These are phyloP conservation scores for Backusella australiensis DNA, from an alignment of 192 early-diverging fungal genomes.

Conservation along the genomic window DNA sequence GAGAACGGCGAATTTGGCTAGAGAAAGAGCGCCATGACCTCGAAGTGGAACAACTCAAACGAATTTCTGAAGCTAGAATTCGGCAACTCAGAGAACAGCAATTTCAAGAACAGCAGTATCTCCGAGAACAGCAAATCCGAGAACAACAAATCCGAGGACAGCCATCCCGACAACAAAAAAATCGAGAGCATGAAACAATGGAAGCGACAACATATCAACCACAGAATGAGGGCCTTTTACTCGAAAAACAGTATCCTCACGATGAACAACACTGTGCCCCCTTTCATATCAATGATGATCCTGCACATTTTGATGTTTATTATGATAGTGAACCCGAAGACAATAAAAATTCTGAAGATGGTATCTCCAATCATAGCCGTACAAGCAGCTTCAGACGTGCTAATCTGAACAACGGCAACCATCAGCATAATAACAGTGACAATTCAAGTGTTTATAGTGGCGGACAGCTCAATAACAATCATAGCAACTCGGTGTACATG, in stretches of 20 bases:
- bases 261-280: no score
- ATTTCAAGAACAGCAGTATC: neutral
- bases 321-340: neutral
- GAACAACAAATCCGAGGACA: neutral
- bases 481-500: neutral
- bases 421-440: neutral
- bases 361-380: neutral
- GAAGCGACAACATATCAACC: neutral
- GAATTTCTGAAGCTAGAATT: neutral
- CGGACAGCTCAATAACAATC: neutral
- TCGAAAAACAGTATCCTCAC: neutral
- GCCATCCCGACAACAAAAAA: neutral
- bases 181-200: neutral
- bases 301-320: neutral
- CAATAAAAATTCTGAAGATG: neutral
- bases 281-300: neutral
- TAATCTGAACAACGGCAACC: neutral
- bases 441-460: neutral
- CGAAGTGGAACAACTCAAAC: neutral
- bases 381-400: neutral
- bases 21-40: neutral
- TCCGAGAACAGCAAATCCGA: no score
- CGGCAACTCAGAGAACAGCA: neutral
- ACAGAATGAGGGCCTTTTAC: neutral
- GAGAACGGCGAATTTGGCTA: neutral